These are phyloP conservation scores for Simplicillium sp. DNA, from an alignment of 2,329 filamentous ascomycete species.

Conservation along the genomic window DNA sequence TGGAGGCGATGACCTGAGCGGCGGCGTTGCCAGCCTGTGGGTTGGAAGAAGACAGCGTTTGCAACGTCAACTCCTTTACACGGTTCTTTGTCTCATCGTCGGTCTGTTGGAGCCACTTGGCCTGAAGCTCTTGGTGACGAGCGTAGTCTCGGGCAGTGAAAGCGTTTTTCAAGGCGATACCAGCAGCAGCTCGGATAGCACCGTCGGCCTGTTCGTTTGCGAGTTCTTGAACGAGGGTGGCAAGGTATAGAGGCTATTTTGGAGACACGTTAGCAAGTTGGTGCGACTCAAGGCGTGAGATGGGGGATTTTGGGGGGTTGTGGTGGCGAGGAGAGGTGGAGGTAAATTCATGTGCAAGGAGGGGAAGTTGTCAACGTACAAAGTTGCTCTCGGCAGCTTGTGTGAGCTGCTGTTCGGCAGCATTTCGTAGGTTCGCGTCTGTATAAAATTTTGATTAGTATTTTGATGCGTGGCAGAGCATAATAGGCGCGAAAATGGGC, in stretches of 20 bases:
- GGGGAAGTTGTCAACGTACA: slow-evolving; percentile 43
- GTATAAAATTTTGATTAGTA: slow-evolving; percentile 23
- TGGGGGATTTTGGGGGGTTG: slow-evolving; percentile 7
- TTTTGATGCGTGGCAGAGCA: slow-evolving; percentile 10
- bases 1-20: slow-evolving; percentile 90
- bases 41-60: slow-evolving; percentile 74
- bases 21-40: slow-evolving; percentile 78
- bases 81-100: slow-evolving; percentile 72
- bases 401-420: slow-evolving; percentile 86
- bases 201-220: slow-evolving; percentile 79
- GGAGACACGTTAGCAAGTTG: slow-evolving; percentile 16
- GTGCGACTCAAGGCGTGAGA: slow-evolving; percentile 3
- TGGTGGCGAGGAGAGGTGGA: slow-evolving; percentile 8
- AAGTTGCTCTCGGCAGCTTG: slow-evolving; percentile 94
- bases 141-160: slow-evolving; percentile 88
- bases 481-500: background rate
- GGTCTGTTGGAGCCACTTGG: slow-evolving; percentile 83
- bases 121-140: slow-evolving; percentile 81
- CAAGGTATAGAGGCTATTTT: slow-evolving; percentile 76
- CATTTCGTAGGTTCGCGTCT: slow-evolving; percentile 86
- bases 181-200: slow-evolving; percentile 85
- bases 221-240: slow-evolving; percentile 85
- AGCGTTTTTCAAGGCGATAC: slow-evolving; percentile 95
- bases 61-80: slow-evolving; percentile 84
- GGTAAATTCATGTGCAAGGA: slow-evolving; percentile 4